These are phyloP conservation scores for Suillus subaureus DNA, from an alignment of 768 basidiomycete species.

Conservation along the genomic window DNA sequence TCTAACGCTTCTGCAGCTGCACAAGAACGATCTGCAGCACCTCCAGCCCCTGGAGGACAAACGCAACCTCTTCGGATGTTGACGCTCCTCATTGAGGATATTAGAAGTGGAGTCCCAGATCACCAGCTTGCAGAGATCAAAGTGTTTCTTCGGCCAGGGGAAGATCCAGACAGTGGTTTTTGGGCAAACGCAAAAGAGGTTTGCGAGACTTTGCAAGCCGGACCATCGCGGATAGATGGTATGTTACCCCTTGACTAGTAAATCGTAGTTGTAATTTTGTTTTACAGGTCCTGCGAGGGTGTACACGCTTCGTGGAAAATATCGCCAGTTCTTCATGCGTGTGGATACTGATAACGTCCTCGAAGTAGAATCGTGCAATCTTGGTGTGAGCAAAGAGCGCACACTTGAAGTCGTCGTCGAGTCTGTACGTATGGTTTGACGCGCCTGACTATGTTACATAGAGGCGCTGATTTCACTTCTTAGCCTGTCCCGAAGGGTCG, in stretches of 20 bases:
- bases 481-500: constrained; percentile 30
- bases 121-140: constrained; percentile 66
- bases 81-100: constrained; percentile 68
- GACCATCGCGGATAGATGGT: constrained; percentile 75
- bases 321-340: constrained; percentile 68
- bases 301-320: constrained; percentile 67
- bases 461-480: constrained; percentile 11
- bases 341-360: constrained; percentile 53
- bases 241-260: neutral
- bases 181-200: constrained; percentile 76
- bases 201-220: constrained; percentile 55
- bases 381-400: constrained; percentile 53
- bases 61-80: constrained; percentile 48
- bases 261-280: constrained; percentile 7
- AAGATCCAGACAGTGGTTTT: constrained; percentile 55
- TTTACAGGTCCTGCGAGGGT: constrained; percentile 65
- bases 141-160: constrained; percentile 53
- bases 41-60: constrained; percentile 15
- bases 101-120: constrained; percentile 54
- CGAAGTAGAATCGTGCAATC: constrained; percentile 55
- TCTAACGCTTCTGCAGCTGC: neutral
- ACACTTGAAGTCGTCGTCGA: constrained; percentile 64
- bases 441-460: neutral
- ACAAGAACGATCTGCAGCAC: constrained; percentile 18
- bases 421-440: constrained; percentile 41